Conservation (phyloP, 768 basidiomycete genomes). For the Podaxis sp. region DNA sequence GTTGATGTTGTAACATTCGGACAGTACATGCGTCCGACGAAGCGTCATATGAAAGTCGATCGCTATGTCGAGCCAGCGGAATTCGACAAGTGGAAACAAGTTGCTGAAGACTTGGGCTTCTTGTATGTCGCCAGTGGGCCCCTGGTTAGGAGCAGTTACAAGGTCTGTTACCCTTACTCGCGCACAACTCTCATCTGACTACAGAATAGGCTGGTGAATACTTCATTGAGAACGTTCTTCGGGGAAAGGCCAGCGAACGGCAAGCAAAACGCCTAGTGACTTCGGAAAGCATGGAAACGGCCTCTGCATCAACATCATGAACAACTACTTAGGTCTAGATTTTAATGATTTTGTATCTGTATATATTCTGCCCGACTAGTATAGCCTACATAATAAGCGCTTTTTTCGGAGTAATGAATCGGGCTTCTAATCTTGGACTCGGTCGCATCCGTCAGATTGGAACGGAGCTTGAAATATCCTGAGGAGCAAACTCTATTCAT, state of each 20-base stretch:
- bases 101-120: slow-evolving; percentile 94
- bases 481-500: slow-evolving; percentile 31
- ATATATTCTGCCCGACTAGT: neutral
- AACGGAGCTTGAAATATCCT: slow-evolving; percentile 27
- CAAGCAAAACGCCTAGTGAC: slow-evolving; percentile 5
- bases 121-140: slow-evolving; percentile 97
- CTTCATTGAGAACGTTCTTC: slow-evolving; percentile 89
- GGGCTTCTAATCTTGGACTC: neutral
- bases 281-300: neutral
- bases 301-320: neutral
- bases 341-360: neutral
- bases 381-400: neutral
- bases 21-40: slow-evolving; percentile 99
- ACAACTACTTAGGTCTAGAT: neutral
- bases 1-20: slow-evolving; percentile 99
- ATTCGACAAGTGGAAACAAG: slow-evolving; percentile 87
- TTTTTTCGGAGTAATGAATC: neutral
- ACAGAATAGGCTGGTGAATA: slow-evolving; percentile 86
- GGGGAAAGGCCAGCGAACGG: slow-evolving; percentile 48
- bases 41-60: slow-evolving; percentile 98
- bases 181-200: slow-evolving; percentile 13
- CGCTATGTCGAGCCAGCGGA: slow-evolving; percentile 94
- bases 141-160: slow-evolving; percentile 94
- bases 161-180: slow-evolving; percentile 52
- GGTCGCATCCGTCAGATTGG: slow-evolving; percentile 19